Evolutionary conservation across 257 asterid species (phyloP).

Genomic region (Lycium ferocissimum): DNA sequence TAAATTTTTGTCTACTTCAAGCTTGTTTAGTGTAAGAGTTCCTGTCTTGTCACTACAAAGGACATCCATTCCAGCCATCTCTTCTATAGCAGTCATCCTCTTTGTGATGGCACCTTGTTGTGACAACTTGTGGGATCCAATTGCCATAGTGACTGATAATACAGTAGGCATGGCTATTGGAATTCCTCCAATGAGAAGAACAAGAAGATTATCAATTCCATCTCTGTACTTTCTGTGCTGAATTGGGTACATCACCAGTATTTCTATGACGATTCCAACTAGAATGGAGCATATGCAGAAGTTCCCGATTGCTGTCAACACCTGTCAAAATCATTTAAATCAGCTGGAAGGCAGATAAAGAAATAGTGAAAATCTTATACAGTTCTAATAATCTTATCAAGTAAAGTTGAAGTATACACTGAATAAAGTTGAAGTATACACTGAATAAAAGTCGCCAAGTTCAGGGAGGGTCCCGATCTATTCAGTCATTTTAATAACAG

Average conservation of each 20-base stretch:
- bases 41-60: conserved; percentile 89
- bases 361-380: background rate
- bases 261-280: conserved; percentile 62
- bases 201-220: conserved; percentile 71
- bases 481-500: background rate
- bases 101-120: conserved; percentile 88
- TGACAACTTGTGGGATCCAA: conserved; percentile 79
- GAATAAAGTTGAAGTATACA: no score
- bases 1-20: conserved; percentile 62
- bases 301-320: conserved; percentile 82
- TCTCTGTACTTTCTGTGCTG: conserved; percentile 61
- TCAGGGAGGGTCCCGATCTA: no score
- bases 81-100: conserved; percentile 90
- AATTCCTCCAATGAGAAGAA: conserved; percentile 75
- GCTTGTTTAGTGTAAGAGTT: conserved; percentile 78
- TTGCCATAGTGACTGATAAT: conserved; percentile 83
- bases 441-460: no score
- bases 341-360: background rate
- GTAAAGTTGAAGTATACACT: no score
- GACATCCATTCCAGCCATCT: conserved; percentile 93
- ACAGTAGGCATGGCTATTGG: conserved; percentile 94
- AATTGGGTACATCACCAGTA: conserved; percentile 64
- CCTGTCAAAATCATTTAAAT: conserved; percentile 43
- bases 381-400: no score
- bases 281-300: conserved; percentile 84